A percentile compares a stretch with the other conserved stretches of the same genome.
These are phyloP conservation scores for Leccinellum luteum DNA, from an alignment of 768 basidiomycete genomes.

Conservation along the genomic window DNA sequence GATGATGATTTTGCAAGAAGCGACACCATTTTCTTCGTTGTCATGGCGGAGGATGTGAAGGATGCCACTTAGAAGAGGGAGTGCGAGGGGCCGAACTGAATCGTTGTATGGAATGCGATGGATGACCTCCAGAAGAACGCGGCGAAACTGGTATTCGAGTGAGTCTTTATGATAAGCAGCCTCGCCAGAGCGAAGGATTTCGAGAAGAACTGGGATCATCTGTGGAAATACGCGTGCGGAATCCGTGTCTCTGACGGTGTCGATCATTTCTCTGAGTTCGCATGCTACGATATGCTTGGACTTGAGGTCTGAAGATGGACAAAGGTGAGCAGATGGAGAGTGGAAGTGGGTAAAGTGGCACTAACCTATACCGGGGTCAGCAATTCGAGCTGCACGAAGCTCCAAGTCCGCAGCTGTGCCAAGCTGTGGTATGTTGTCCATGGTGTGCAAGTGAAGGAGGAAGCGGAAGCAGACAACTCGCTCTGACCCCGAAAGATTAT, in stretches of 20 bases:
- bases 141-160: slow-evolving; percentile 78
- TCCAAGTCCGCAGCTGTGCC: slow-evolving; percentile 61
- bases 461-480: not conserved
- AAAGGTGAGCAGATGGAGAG: not conserved
- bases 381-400: slow-evolving; percentile 66
- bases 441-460: slow-evolving; percentile 17
- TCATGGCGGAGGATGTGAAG: slow-evolving; percentile 81
- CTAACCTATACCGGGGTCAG: slow-evolving; percentile 71
- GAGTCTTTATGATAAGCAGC: slow-evolving; percentile 65
- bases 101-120: slow-evolving; percentile 86
- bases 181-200: slow-evolving; percentile 67
- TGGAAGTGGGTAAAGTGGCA: not conserved
- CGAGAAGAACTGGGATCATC: slow-evolving; percentile 71
- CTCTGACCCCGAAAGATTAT: slow-evolving; percentile 32
- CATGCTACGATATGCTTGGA: slow-evolving; percentile 67
- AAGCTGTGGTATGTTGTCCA: slow-evolving; percentile 45
- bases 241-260: slow-evolving; percentile 74
- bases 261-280: slow-evolving; percentile 80
- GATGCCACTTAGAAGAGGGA: slow-evolving; percentile 73
- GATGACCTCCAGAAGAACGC: slow-evolving; percentile 83
- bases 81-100: slow-evolving; percentile 63
- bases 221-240: slow-evolving; percentile 65
- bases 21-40: slow-evolving; percentile 93
- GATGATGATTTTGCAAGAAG: slow-evolving; percentile 87
- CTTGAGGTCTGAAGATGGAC: slow-evolving; percentile 54